A percentile compares a stretch with the other conserved stretches of the same genome.
phyloP scores from a whole-genome alignment of 768 basidiomycete genomes.

The Trametes meyenii region DNA sequence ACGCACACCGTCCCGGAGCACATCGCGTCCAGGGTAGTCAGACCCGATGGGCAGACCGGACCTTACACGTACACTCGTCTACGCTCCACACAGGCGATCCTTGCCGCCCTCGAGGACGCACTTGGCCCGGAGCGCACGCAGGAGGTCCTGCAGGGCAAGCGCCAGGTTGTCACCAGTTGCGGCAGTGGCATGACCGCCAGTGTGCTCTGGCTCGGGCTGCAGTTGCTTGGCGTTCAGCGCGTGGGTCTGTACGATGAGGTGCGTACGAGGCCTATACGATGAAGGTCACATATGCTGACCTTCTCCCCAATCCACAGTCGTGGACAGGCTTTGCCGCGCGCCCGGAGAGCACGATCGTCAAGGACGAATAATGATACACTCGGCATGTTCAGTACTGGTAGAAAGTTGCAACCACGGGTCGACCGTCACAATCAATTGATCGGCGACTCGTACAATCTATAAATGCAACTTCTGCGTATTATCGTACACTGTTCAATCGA shows the following conservation, averaged over 20 bases:
- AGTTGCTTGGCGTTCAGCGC: slow-evolving; percentile 59
- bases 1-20: slow-evolving; percentile 34
- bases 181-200: slow-evolving; percentile 99
- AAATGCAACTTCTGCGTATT: background rate
- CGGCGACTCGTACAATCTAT: background rate
- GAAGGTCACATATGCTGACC: background rate
- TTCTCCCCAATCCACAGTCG: slow-evolving; percentile 55
- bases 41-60: slow-evolving; percentile 42
- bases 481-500: background rate
- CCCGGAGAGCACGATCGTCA: slow-evolving; percentile 71
- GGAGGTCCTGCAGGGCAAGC: slow-evolving; percentile 61
- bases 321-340: slow-evolving; percentile 94
- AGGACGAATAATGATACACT: slow-evolving; percentile 29
- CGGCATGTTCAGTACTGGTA: background rate
- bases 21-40: slow-evolving; percentile 12
- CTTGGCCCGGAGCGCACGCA: slow-evolving; percentile 61
- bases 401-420: background rate
- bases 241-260: slow-evolving; percentile 95
- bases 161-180: slow-evolving; percentile 74
- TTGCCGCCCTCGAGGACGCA: slow-evolving; percentile 58
- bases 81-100: slow-evolving; percentile 40
- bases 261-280: slow-evolving; percentile 26
- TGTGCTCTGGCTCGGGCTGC: slow-evolving; percentile 90
- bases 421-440: background rate
- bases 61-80: slow-evolving; percentile 44